Percentiles rank a stretch among this genome's conserved stretches.
Conservation (phyloP, 108 stramenopile species). For the Nannochloropsis gaditana region DNA sequence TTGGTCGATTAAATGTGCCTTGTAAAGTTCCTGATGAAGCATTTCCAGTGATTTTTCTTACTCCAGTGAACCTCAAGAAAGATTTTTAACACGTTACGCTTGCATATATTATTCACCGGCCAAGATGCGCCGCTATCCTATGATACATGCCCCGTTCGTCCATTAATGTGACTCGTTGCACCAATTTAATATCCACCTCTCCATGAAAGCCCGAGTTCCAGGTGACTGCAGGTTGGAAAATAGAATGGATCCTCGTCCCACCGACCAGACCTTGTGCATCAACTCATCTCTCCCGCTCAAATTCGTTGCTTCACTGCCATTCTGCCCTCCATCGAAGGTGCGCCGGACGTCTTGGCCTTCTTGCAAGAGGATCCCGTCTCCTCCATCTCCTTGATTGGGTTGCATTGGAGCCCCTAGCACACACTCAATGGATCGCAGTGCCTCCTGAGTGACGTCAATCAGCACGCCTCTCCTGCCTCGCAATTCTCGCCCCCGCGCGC, state of each 20-base stretch:
- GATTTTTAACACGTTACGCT: too few species aligned
- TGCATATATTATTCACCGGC: too few species aligned
- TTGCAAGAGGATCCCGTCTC: not conserved
- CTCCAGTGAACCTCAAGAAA: too few species aligned
- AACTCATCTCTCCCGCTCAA: too few species aligned
- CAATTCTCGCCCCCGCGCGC: not conserved
- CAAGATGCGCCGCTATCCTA: too few species aligned
- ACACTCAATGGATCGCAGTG: constrained; percentile 1
- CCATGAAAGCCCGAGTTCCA: not conserved
- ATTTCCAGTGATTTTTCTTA: too few species aligned
- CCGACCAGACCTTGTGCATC: too few species aligned
- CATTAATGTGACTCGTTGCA: too few species aligned
- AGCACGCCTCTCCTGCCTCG: not conserved
- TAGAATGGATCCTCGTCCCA: not conserved
- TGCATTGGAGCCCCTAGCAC: not conserved
- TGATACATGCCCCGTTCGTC: too few species aligned
- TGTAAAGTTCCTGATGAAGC: too few species aligned
- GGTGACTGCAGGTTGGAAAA: not conserved
- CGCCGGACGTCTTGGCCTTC: not conserved
- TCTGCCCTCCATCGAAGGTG: not conserved
- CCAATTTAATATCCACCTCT: not conserved
- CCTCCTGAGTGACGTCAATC: not conserved
- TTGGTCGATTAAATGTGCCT: too few species aligned
- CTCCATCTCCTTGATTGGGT: not conserved
- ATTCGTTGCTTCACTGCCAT: not conserved